A percentile compares a stretch with the other conserved stretches of the same genome.
Evolutionary conservation across 208 protist genomes (phyloP).

Genomic region (Trypanosoma theileri): DNA sequence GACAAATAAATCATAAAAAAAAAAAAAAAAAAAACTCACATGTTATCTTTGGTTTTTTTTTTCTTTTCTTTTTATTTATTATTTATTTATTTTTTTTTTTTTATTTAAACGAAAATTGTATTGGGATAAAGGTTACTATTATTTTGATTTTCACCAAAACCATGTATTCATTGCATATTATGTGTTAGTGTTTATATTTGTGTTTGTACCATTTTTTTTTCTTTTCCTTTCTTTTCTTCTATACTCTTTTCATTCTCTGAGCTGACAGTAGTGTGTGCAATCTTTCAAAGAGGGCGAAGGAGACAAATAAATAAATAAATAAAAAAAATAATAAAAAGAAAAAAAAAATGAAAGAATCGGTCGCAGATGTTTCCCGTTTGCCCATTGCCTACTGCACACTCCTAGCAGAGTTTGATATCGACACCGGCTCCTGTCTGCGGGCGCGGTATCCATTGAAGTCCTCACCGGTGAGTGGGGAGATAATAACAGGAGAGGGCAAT

Average conservation of each 20-base stretch:
- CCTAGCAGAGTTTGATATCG: conserved; percentile 82
- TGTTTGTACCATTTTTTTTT: too few relatives aligned
- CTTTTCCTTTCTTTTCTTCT: too few relatives aligned
- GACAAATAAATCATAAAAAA: background rate
- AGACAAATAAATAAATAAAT: too few relatives aligned
- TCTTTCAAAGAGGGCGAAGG: too few relatives aligned
- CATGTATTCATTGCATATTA: too few relatives aligned
- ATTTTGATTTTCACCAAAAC: too few relatives aligned
- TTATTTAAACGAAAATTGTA: too few relatives aligned
- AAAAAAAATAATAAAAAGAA: background rate
- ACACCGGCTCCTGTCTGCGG: conserved; percentile 64
- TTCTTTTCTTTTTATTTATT: background rate
- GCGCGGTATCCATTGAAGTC: conserved; percentile 41
- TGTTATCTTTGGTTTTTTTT: background rate
- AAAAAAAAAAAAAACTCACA: background rate
- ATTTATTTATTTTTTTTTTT: too few relatives aligned
- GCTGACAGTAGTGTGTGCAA: too few relatives aligned
- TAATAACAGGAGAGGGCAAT: background rate
- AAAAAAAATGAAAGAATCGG: background rate
- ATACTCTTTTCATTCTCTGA: too few relatives aligned
- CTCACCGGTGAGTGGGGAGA: background rate
- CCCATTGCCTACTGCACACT: conserved; percentile 33
- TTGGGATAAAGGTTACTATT: too few relatives aligned
- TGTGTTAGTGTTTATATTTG: too few relatives aligned
- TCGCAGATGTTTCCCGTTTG: background rate